Base-by-base conservation (phyloP, 768 basidiomycete genomes). In the Piloderma croceum region DNA sequence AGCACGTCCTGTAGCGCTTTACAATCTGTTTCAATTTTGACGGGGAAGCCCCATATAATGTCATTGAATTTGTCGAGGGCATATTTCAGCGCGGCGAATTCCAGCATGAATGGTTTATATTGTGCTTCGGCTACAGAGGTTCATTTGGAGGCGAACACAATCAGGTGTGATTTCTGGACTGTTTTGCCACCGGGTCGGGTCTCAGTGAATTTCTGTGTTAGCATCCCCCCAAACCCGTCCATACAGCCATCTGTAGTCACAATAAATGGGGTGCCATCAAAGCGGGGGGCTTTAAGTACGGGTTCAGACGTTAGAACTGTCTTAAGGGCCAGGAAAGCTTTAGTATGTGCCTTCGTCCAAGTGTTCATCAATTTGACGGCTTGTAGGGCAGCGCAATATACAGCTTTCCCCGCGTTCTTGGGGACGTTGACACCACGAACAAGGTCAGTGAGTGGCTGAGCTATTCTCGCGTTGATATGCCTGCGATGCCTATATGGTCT, bases 191-290 rank as follows among this genome's bases (percentile, higher is more conserved):
- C n/a, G n/a, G n/a, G n/a, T n/a, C n/a, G n/a, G n/a, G n/a, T n/a
- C n/a, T n/a, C n/a, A n/a, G n/a, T n/a, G n/a, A n/a, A n/a, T n/a
- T n/a, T n/a, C n/a, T n/a, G n/a, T n/a, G n/a, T n/a, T n/a, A n/a
- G n/a, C n/a, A n/a, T n/a, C n/a, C n/a, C n/a, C n/a, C n/a, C n/a
- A n/a, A n/a, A n/a, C n/a, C 64, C 57, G 13, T 53, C 46, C 36
- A 61, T 58, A 17, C 49, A 60, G 0, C 57, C 61, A 36, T 69
- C 62, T 0, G 58, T 63, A 0, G 57, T 63, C 6, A 68, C 41
- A 3, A 66, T 55, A 42, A 71, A 71, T n/a, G n/a, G n/a, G n/a
- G n/a, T n/a, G n/a, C n/a, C n/a, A n/a, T n/a, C n/a, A n/a, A n/a
- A n/a, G n/a, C 1, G 50, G 61, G 63, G 63, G 0, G 49, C 46